Evolutionary conservation across 345 rosid genomes (phyloP), one percentile per base, ranked within the genome.

Genomic region (Arabidopsis suecica): DNA sequence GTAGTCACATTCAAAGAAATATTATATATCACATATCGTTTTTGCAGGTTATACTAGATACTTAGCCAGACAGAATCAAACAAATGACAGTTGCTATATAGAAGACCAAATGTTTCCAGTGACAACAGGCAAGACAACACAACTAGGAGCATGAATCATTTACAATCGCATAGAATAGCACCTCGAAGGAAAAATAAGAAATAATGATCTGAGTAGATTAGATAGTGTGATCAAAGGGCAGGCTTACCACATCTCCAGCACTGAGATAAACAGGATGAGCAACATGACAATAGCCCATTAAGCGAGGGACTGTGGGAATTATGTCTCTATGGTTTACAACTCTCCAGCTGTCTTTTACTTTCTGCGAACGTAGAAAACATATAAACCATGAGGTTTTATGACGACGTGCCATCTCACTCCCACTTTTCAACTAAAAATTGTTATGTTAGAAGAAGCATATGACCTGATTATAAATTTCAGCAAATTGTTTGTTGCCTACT

Each of bases 241-340:
- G 9, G 71, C 89, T 67, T 65, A 94, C 97, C 92, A 87, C 56
- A 23, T 76, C 86, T 82, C 96, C 96, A 70, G 93, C 83, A 28
- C 88, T 86, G 54, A 94, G 85, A 85, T 90, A 94, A 51, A 91
- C 82, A 51, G 97, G 98, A 49, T 88, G 91, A 63, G 97, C 98
- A 25, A 94, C 98, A 62, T 94, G 98, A 83, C 93, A 91, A 71
- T 94, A 94, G 58, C 98, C 98, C 98, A 91, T 94, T 74, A 91
- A 82, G 58, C 91, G 96, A 41, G 98, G 97, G 18, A 94, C 86
- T 7, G 98, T 86, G n/a, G 97, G 98, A 77, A 94, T 91, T 75
- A 94, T 91, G 83, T 94, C 98, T 86, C 98, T 88, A 68, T 88
- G 95, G 81, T 94, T 94, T 48, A 94, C 95, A 65, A 94, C 89